A percentile compares a stretch with the other conserved stretches of the same genome.
Conservation (phyloP, 169 alveolate species). For the Plasmodium malariae region DNA sequence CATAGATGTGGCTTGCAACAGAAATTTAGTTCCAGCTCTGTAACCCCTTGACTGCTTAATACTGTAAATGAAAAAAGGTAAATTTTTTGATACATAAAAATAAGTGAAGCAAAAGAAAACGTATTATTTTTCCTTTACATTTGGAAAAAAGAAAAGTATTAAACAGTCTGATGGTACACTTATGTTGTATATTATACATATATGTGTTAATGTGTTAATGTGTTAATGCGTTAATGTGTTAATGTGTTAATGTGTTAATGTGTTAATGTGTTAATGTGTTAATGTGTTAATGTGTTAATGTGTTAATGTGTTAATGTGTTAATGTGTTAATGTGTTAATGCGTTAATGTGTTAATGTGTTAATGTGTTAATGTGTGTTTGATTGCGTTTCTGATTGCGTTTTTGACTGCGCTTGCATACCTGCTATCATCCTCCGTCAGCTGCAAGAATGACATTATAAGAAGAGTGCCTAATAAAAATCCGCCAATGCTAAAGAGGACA, state of each 20-base stretch:
- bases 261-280: no score
- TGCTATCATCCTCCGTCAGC: constrained; percentile 91
- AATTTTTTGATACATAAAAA: neutral
- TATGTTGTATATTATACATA: no score
- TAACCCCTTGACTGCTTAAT: constrained; percentile 92
- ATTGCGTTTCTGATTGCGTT: neutral
- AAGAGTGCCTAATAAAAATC: constrained; percentile 87
- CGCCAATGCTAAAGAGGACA: constrained; percentile 87
- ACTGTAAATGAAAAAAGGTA: constrained; percentile 63
- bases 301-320: no score
- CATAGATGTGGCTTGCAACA: constrained; percentile 91
- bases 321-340: neutral
- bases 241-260: no score
- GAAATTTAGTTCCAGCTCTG: constrained; percentile 90
- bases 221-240: no score
- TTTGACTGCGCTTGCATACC: constrained; percentile 38
- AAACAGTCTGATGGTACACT: no score
- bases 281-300: no score
- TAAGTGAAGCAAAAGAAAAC: neutral
- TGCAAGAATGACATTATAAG: constrained; percentile 88
- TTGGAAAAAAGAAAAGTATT: neutral
- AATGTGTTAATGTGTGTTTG: neutral
- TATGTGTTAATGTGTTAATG: no score
- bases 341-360: neutral
- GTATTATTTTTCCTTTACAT: neutral